Evolutionary conservation across 345 rosid species (phyloP).

Genomic region (Pelargonium nanum): DNA sequence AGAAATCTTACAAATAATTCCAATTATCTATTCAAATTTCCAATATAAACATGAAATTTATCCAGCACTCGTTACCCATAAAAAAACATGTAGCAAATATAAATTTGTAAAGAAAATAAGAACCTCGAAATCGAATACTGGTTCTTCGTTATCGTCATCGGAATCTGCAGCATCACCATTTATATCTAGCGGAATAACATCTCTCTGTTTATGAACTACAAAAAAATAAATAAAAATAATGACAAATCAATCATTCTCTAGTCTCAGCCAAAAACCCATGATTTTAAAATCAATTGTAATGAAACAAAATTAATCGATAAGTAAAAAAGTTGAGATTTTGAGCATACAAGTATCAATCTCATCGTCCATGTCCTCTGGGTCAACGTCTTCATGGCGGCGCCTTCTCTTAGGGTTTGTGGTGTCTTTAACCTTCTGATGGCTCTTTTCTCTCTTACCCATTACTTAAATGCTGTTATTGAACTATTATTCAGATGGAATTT

Average conservation of each 20-base stretch:
- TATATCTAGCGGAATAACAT: slow-evolving; percentile 58
- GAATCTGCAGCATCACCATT: slow-evolving; percentile 50
- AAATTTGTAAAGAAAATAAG: neutral
- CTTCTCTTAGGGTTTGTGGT: slow-evolving; percentile 30
- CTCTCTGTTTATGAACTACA: slow-evolving; percentile 82
- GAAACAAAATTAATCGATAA: neutral
- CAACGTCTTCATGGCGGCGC: slow-evolving; percentile 20
- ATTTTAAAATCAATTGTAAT: neutral
- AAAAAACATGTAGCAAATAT: neutral
- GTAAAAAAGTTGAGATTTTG: neutral
- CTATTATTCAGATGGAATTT: too few relatives aligned
- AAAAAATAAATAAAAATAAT: slow-evolving; percentile 1
- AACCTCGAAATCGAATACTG: slow-evolving; percentile 63
- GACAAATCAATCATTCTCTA: neutral
- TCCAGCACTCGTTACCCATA: neutral
- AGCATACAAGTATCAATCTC: slow-evolving; percentile 60
- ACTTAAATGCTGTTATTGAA: neutral
- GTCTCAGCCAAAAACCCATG: slow-evolving; percentile 1
- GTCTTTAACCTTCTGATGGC: slow-evolving; percentile 25
- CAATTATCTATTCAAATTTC: neutral
- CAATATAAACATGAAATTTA: neutral
- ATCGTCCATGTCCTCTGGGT: slow-evolving; percentile 46
- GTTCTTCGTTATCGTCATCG: slow-evolving; percentile 60
- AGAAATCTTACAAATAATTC: neutral
- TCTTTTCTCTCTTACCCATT: slow-evolving; percentile 57